A percentile compares a stretch with the other conserved stretches of the same genome.
Conservation (phyloP, 148 eudicot species). For the Fallopia convolvulus region DNA sequence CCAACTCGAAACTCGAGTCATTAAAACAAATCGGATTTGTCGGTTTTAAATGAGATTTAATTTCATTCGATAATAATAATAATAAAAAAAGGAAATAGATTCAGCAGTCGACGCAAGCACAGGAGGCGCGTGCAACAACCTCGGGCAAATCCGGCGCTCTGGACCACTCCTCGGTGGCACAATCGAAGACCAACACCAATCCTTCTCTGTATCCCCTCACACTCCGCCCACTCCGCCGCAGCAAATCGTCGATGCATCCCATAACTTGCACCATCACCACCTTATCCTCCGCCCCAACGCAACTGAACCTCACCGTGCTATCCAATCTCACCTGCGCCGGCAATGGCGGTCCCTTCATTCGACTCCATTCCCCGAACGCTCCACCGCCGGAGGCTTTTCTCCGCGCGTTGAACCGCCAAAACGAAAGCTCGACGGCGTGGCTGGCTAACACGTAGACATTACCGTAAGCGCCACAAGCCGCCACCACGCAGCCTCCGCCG, state of each 20-base stretch:
- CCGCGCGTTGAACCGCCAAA: slow-evolving; percentile 58
- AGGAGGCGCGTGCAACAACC: slow-evolving; percentile 54
- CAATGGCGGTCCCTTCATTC: slow-evolving; percentile 65
- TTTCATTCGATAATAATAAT: background rate
- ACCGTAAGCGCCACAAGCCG: slow-evolving; percentile 58
- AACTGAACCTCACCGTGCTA: slow-evolving; percentile 58
- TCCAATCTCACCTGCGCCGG: slow-evolving; percentile 57
- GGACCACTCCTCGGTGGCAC: slow-evolving; percentile 57
- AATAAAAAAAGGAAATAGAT: background rate
- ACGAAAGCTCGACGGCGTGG: slow-evolving; percentile 76
- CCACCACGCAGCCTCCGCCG: slow-evolving; percentile 87
- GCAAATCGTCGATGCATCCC: slow-evolving; percentile 59
- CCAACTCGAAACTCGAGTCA: background rate
- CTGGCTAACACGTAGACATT: slow-evolving; percentile 52
- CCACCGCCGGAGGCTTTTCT: slow-evolving; percentile 21
- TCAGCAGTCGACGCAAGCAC: slow-evolving; percentile 63
- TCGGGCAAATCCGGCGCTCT: slow-evolving; percentile 63
- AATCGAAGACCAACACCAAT: slow-evolving; percentile 60
- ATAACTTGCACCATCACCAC: slow-evolving; percentile 68
- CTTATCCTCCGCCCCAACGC: slow-evolving; percentile 63
- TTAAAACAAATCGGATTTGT: slow-evolving; percentile 38
- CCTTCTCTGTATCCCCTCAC: slow-evolving; percentile 53
- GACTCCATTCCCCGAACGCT: slow-evolving; percentile 56
- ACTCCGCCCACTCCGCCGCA: slow-evolving; percentile 52
- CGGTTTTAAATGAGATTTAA: slow-evolving; percentile 37